phyloP scores from a whole-genome alignment of 75 land plant species.

The Picea sitchensis region DNA sequence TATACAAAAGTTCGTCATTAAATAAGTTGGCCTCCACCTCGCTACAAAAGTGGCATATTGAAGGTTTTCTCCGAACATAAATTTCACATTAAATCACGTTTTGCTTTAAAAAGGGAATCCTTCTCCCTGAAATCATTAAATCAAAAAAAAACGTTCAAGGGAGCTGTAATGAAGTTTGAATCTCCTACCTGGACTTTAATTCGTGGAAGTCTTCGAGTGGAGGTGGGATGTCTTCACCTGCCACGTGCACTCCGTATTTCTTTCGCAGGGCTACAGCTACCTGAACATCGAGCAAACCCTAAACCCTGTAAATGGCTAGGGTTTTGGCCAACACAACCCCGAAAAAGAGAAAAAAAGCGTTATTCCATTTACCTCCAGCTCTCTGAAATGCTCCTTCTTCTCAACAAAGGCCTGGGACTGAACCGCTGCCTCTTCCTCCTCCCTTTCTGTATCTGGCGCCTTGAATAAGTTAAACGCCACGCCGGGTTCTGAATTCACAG shows the following conservation, averaged over 20 bases:
- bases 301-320: background rate
- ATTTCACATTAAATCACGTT: too few species aligned
- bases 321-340: background rate
- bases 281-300: conserved; percentile 18
- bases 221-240: conserved; percentile 68
- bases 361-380: background rate
- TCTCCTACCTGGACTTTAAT: conserved; percentile 49
- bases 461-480: conserved; percentile 57
- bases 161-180: too few species aligned
- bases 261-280: conserved; percentile 51
- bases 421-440: background rate
- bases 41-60: too few species aligned
- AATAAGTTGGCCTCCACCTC: too few species aligned
- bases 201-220: conserved; percentile 68
- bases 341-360: background rate
- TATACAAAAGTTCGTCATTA: too few species aligned
- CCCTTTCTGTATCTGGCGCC: background rate
- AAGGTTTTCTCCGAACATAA: too few species aligned
- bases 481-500: conserved; percentile 21
- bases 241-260: conserved; percentile 68
- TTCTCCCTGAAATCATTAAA: too few species aligned
- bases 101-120: too few species aligned
- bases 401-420: background rate
- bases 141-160: too few species aligned
- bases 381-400: conserved; percentile 2